Evolutionary conservation across 352 stramenopile species (phyloP).

Genomic region (Phytopythium chamaehyphon): DNA sequence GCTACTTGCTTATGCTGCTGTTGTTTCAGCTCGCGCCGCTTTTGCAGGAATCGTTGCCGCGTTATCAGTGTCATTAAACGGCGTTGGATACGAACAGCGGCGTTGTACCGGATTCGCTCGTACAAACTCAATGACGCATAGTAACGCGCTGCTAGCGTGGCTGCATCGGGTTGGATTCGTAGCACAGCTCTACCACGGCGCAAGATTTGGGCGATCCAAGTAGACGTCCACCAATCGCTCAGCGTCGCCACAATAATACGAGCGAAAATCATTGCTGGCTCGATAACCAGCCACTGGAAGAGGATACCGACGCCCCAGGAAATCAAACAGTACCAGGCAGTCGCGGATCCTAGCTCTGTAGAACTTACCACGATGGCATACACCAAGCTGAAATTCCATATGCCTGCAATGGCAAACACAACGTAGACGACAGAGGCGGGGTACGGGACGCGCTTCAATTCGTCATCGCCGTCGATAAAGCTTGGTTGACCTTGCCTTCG

Average conservation of each 20-base stretch:
- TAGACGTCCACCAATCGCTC: slow-evolving; percentile 49
- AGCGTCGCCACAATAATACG: slow-evolving; percentile 49
- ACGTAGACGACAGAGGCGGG: slow-evolving; percentile 62
- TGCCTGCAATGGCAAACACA: slow-evolving; percentile 32
- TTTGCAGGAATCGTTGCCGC: slow-evolving; percentile 44
- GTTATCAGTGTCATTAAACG: slow-evolving; percentile 50
- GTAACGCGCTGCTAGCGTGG: slow-evolving; percentile 17
- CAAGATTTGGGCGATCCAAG: slow-evolving; percentile 33
- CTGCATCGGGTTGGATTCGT: slow-evolving; percentile 37
- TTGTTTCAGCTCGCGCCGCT: slow-evolving; percentile 36
- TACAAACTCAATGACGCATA: slow-evolving; percentile 62
- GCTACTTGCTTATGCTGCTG: slow-evolving; percentile 33
- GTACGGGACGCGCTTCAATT: slow-evolving; percentile 43
- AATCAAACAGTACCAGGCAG: slow-evolving; percentile 48
- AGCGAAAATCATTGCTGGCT: slow-evolving; percentile 48
- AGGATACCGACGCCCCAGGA: slow-evolving; percentile 39
- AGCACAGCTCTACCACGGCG: slow-evolving; percentile 41
- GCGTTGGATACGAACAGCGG: slow-evolving; percentile 61
- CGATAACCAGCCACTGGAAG: slow-evolving; percentile 46
- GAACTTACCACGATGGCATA: slow-evolving; percentile 40
- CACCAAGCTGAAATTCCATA: slow-evolving; percentile 39
- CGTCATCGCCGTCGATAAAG: slow-evolving; percentile 2
- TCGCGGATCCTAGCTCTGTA: slow-evolving; percentile 37
- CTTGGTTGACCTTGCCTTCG: background rate
- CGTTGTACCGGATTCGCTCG: slow-evolving; percentile 64